Percentiles rank a stretch among this genome's conserved stretches.
These are phyloP conservation scores for Diophrys appendiculata DNA, from an alignment of 73 alveolate genomes.

Conservation along the genomic window DNA sequence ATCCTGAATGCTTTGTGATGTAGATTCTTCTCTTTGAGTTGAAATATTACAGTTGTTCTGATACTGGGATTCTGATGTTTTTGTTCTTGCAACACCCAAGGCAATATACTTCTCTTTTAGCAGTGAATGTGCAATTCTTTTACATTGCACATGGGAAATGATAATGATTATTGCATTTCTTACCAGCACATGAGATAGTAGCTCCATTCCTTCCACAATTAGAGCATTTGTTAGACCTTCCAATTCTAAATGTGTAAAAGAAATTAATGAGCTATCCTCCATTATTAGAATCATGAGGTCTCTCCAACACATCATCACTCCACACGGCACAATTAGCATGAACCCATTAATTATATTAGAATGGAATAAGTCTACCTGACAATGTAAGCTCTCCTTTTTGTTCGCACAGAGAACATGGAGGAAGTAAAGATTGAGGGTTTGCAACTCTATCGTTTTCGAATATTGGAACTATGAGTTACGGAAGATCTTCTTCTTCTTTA, in stretches of 20 bases:
- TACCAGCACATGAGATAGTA: conserved; percentile 70
- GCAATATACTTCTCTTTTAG: conserved; percentile 66
- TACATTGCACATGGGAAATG: conserved; percentile 90
- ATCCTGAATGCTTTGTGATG: conserved; percentile 49
- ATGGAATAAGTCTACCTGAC: conserved; percentile 85
- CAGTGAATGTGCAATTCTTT: conserved; percentile 51
- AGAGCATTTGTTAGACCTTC: conserved; percentile 63
- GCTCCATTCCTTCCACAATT: conserved; percentile 83
- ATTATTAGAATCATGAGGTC: conserved; percentile 32
- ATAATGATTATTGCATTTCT: conserved; percentile 77
- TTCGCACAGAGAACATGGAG: conserved; percentile 70
- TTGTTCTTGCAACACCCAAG: conserved; percentile 64
- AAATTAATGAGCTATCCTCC: conserved; percentile 73
- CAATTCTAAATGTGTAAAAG: conserved; percentile 58
- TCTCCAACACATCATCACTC: conserved; percentile 72
- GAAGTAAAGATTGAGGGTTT: conserved; percentile 8
- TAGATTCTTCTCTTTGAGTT: conserved; percentile 59
- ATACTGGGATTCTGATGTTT: conserved; percentile 28
- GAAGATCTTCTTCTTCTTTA: background rate
- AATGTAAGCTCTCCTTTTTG: conserved; percentile 74
- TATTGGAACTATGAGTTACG: too few species aligned
- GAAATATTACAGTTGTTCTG: conserved; percentile 57
- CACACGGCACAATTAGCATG: conserved; percentile 90
- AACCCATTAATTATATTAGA: conserved; percentile 72
- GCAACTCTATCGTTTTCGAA: background rate